Evolutionary conservation across 441 rosid species (phyloP), one percentile per base, ranked within the genome.

Genomic region (Theobroma grandiflorum): DNA sequence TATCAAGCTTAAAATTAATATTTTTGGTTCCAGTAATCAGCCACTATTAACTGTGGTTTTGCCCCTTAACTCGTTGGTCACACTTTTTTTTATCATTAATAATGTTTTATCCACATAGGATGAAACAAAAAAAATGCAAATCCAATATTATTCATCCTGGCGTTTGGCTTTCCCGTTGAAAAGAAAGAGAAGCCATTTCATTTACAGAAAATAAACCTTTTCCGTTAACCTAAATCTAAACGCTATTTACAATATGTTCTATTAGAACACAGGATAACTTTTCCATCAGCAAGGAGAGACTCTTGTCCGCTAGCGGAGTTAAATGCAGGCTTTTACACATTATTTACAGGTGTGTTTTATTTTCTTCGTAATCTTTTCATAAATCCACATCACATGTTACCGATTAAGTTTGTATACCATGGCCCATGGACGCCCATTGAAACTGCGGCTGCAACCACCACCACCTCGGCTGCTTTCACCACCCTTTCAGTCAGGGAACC

Each of bases 381-480:
- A 49, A 55, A 55, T 79, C 55, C 18, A 80, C 78, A 72, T 82
- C 74, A 74, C 82, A 83, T 78, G 4, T 62, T 59, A 50, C 69
- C 75, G 7, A 82, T 66, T 80, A 97, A 79, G 79, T 82, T 79
- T 47, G 78, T 52, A 72, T 92, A 91, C 99, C 99, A 95, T 49
- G 89, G 92, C 77, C 91, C 87, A 50, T 95, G 99, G 71, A 94
- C 90, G 33, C 79, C 65, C 20, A 85, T 84, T 0, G 99, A 89
- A 42, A 94, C 91, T 2, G 84, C 73, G 55, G 98, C 98, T n/a
- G 88, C 95, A 20, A 86, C 88, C 74, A 90, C 88, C 84, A 95
- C 69, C 16, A 80, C 89, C 84, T 90, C 90, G 8, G 89, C 94
- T 3, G 91, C 90, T 85, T 87, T 90, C 81, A 87, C 79, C 72